phyloP scores from a whole-genome alignment of 2,329 filamentous ascomycete species.

The Zymoseptoria ardabiliae region DNA sequence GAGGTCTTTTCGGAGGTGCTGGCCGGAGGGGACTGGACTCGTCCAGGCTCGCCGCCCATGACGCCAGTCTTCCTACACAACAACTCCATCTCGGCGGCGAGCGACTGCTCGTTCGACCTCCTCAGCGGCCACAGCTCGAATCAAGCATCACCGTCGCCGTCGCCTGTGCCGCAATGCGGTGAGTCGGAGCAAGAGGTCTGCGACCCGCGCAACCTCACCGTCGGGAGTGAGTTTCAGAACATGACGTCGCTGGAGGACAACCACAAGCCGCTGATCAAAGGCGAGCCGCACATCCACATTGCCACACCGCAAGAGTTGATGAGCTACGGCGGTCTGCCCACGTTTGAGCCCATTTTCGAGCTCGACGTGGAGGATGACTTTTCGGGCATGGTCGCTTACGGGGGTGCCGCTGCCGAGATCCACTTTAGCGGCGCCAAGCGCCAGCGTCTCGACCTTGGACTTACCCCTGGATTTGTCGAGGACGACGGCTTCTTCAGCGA shows the following conservation, averaged over 20 bases:
- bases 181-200: conserved; percentile 66
- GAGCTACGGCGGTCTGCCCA: conserved; percentile 55
- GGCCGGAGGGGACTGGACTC: conserved; percentile 67
- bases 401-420: conserved; percentile 47
- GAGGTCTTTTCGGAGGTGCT: conserved; percentile 66
- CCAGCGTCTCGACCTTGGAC: conserved; percentile 57
- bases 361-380: conserved; percentile 89
- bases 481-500: conserved; percentile 72
- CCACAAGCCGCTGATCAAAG: conserved; percentile 40
- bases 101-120: conserved; percentile 57
- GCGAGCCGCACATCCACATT: conserved; percentile 32
- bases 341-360: conserved; percentile 80
- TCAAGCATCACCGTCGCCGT: conserved; percentile 69
- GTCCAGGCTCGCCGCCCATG: conserved; percentile 73
- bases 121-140: conserved; percentile 64
- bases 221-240: conserved; percentile 52
- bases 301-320: conserved; percentile 38
- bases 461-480: conserved; percentile 51
- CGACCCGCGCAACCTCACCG: conserved; percentile 82
- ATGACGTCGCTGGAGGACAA: conserved; percentile 40
- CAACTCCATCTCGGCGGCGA: conserved; percentile 51
- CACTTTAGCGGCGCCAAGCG: conserved; percentile 60
- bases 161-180: conserved; percentile 65
- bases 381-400: conserved; percentile 64
- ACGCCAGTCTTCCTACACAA: conserved; percentile 72